phyloP scores from a whole-genome alignment of 306 rosid genomes.

The Lupinus albus region DNA sequence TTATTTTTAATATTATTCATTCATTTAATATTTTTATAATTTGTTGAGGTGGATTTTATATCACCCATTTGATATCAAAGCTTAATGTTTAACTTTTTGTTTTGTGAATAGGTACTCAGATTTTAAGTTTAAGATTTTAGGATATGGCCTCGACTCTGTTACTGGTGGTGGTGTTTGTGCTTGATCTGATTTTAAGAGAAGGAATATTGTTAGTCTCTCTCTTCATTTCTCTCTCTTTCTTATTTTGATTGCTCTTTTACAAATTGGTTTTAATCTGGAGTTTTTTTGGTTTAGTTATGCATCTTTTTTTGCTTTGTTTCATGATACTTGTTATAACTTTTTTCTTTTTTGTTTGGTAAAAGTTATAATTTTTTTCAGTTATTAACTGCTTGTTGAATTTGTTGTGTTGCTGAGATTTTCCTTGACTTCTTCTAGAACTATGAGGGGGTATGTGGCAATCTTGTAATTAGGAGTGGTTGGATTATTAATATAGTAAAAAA shows the following conservation, averaged over 20 bases:
- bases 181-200: constrained; percentile 84
- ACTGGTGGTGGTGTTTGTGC: constrained; percentile 63
- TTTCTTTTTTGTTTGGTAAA: no score
- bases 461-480: neutral
- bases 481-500: neutral
- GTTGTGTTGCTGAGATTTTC: neutral
- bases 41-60: no score
- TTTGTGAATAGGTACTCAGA: neutral
- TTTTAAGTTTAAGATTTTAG: neutral
- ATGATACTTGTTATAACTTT: neutral
- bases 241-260: no score
- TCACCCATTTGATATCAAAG: no score
- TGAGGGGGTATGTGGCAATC: no score
- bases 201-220: constrained; percentile 57
- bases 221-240: neutral
- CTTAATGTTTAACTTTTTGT: no score
- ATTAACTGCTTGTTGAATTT: constrained; percentile 18
- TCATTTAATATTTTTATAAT: no score
- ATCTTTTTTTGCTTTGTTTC: neutral
- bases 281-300: constrained; percentile 4
- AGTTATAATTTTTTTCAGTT: no score
- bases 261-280: neutral
- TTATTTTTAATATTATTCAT: neutral
- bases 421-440: no score
- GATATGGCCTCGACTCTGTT: constrained; percentile 79